These are phyloP conservation scores for Zygosaccharomyces sapae DNA, from an alignment of 1,139 yeast species.

Conservation along the genomic window DNA sequence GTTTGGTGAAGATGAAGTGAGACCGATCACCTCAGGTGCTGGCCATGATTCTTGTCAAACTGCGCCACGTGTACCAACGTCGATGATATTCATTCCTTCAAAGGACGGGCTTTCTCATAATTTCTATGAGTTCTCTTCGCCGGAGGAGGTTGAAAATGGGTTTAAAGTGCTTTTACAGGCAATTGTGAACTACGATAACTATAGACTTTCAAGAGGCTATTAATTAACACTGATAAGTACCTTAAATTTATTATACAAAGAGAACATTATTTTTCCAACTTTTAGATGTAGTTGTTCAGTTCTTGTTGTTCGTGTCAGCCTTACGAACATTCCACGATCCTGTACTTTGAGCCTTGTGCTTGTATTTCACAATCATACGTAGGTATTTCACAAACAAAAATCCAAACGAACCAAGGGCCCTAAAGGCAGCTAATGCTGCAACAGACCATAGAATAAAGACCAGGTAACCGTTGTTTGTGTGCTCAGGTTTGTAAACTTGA, in stretches of 20 bases:
- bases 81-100: conserved; percentile 72
- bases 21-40: conserved; percentile 60
- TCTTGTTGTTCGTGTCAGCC: conserved; percentile 16
- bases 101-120: conserved; percentile 66
- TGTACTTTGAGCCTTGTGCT: conserved; percentile 38
- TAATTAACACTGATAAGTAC: neutral
- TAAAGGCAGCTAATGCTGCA: conserved; percentile 70
- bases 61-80: conserved; percentile 54
- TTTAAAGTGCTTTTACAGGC: conserved; percentile 56
- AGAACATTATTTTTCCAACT: too few relatives aligned
- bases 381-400: conserved; percentile 51
- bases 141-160: conserved; percentile 59
- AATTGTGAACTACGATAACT: conserved; percentile 50
- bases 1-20: conserved; percentile 43
- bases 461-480: conserved; percentile 68
- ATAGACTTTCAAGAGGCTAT: conserved; percentile 17
- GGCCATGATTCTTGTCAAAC: conserved; percentile 71
- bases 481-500: conserved; percentile 67
- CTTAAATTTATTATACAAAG: neutral
- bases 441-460: conserved; percentile 87
- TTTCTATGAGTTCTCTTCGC: conserved; percentile 61
- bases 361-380: conserved; percentile 39
- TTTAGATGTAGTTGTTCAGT: conserved; percentile 3
- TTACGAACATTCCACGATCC: conserved; percentile 24
- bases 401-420: conserved; percentile 73